Conservation (phyloP, 2,329 filamentous ascomycete genomes). For the Apiospora aurea region DNA sequence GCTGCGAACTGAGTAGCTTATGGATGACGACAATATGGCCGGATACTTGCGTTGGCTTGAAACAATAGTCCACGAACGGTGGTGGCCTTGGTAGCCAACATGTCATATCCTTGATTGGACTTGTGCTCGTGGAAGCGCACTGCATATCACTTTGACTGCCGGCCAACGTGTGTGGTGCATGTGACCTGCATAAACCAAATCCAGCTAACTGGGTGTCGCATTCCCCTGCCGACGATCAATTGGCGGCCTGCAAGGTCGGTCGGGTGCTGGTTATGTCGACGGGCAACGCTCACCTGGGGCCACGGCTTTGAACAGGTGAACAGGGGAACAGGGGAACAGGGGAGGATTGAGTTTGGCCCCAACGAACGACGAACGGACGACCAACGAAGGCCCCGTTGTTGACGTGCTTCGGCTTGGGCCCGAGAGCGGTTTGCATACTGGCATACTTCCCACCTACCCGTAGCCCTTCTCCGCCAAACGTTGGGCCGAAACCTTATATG, state of each 20-base stretch:
- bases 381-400: neutral
- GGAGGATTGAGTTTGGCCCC: neutral
- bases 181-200: no score
- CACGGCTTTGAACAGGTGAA: neutral
- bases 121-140: neutral
- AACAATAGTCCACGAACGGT: neutral
- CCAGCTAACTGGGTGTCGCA: no score
- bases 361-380: neutral
- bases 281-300: neutral
- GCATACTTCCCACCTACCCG: neutral
- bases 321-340: neutral
- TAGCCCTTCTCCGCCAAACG: neutral
- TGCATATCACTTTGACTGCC: no score
- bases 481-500: neutral
- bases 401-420: neutral
- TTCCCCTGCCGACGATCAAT: neutral
- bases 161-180: no score
- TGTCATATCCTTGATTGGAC: neutral
- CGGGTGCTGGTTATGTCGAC: neutral
- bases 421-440: constrained; percentile 3
- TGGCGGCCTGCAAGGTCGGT: neutral
- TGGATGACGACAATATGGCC: neutral
- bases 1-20: neutral
- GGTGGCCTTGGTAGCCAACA: neutral
- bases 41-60: neutral